phyloP scores from a whole-genome alignment of 1,284 basidiomycete genomes.

The Paramarasmius palmivorus region DNA sequence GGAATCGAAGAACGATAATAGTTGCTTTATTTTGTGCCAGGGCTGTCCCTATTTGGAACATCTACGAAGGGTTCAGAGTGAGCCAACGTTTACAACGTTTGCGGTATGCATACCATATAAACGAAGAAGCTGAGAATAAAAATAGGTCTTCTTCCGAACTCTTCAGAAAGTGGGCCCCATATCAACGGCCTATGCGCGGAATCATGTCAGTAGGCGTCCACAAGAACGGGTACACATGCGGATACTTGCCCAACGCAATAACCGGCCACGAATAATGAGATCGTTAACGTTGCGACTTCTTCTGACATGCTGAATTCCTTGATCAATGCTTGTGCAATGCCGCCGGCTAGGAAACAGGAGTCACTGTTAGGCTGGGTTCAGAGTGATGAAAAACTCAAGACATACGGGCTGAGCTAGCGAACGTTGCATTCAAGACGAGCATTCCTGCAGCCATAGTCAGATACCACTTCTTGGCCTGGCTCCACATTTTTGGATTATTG shows the following conservation, averaged over 20 bases:
- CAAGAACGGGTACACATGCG: conserved; percentile 8
- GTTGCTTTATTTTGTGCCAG: conserved; percentile 59
- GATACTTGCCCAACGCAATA: conserved; percentile 49
- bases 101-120: conserved; percentile 48
- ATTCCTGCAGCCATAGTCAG: conserved; percentile 61
- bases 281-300: conserved; percentile 50
- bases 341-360: conserved; percentile 36
- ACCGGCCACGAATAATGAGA: conserved; percentile 57
- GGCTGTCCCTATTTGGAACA: conserved; percentile 64
- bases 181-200: conserved; percentile 49
- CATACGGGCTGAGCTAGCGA: conserved; percentile 58
- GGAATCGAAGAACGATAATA: conserved; percentile 68
- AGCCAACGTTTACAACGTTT: neutral
- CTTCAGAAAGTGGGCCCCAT: conserved; percentile 55
- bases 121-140: conserved; percentile 69
- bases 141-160: conserved; percentile 61
- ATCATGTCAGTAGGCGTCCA: neutral
- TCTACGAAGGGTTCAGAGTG: conserved; percentile 24
- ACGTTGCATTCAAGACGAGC: conserved; percentile 62
- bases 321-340: conserved; percentile 46
- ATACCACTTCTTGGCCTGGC: conserved; percentile 56
- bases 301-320: conserved; percentile 53
- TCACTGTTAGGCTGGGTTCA: neutral
- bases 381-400: conserved; percentile 1
- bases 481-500: conserved; percentile 33